These are phyloP conservation scores for Dothiorella sarmentorum DNA, from an alignment of 2,329 filamentous ascomycete genomes.

Conservation along the genomic window DNA sequence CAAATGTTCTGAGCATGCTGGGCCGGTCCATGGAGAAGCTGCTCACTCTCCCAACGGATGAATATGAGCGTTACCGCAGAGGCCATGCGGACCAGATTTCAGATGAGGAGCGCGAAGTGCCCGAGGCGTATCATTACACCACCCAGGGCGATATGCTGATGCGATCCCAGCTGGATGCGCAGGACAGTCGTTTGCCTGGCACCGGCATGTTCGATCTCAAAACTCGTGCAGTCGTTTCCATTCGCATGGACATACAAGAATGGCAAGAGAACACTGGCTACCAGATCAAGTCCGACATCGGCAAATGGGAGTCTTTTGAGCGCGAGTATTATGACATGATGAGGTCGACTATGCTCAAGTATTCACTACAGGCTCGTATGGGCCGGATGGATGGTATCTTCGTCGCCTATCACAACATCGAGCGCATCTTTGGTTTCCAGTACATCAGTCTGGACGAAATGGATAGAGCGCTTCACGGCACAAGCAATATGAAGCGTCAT, in stretches of 20 bases:
- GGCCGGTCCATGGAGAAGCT: constrained; percentile 97
- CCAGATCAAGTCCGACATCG: constrained; percentile 73
- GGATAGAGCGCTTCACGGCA: constrained; percentile 81
- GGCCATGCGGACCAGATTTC: constrained; percentile 64
- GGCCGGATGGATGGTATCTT: constrained; percentile 99
- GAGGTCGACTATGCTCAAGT: constrained; percentile 88
- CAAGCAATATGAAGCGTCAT: constrained; percentile 25
- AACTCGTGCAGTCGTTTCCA: constrained; percentile 84
- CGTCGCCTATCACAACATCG: constrained; percentile 90
- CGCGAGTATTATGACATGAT: constrained; percentile 98
- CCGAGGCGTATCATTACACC: constrained; percentile 75
- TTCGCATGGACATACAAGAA: constrained; percentile 78
- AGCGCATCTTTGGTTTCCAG: constrained; percentile 96
- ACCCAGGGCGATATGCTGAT: constrained; percentile 84
- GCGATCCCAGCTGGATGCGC: constrained; percentile 89
- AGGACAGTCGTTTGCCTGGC: constrained; percentile 81
- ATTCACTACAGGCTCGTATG: constrained; percentile 93
- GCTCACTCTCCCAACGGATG: constrained; percentile 74
- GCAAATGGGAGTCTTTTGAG: constrained; percentile 87
- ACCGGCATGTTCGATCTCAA: constrained; percentile 96
- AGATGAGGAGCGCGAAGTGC: constrained; percentile 66
- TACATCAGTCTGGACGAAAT: constrained; percentile 85
- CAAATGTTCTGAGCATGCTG: constrained; percentile 84
- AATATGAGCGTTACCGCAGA: constrained; percentile 81
- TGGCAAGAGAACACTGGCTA: constrained; percentile 78